phyloP scores from a whole-genome alignment of 2,329 filamentous ascomycete species.

The Pseudogymnoascus sp. region DNA sequence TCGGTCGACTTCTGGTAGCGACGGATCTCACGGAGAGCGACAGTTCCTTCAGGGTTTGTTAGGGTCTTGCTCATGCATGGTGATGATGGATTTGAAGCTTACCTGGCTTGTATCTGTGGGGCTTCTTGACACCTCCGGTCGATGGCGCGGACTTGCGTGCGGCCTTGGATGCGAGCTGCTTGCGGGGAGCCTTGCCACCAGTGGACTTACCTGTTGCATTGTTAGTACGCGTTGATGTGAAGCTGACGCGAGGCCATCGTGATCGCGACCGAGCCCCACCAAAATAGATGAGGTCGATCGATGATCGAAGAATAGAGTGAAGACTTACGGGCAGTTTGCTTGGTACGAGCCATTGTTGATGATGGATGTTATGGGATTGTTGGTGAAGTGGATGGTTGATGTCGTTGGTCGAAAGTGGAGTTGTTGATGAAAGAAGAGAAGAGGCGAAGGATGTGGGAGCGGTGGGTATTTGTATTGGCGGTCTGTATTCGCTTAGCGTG shows the following conservation, averaged over 20 bases:
- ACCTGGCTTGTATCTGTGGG: conserved; percentile 82
- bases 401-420: conserved; percentile 12
- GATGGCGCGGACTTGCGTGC: conserved; percentile 97
- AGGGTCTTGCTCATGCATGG: conserved; percentile 15
- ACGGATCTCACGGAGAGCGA: conserved; percentile 97
- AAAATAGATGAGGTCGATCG: not conserved
- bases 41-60: conserved; percentile 52
- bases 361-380: conserved; percentile 12
- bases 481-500: conserved; percentile 8
- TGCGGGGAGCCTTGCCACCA: conserved; percentile 72
- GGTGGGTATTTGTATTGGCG: conserved; percentile 25
- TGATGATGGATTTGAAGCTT: conserved; percentile 22
- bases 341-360: conserved; percentile 33
- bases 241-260: conserved; percentile 14
- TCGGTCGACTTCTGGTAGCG: conserved; percentile 97
- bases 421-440: conserved; percentile 25
- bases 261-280: conserved; percentile 25
- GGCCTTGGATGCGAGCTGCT: conserved; percentile 97
- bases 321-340: conserved; percentile 50
- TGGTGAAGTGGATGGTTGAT: conserved; percentile 14
- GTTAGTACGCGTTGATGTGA: conserved; percentile 20
- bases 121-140: conserved; percentile 96
- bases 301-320: conserved; percentile 12
- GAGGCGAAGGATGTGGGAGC: conserved; percentile 23
- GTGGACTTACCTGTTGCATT: conserved; percentile 58